Evolutionary conservation across 768 basidiomycete genomes (phyloP).

Genomic region (Lentinula lateritia): DNA sequence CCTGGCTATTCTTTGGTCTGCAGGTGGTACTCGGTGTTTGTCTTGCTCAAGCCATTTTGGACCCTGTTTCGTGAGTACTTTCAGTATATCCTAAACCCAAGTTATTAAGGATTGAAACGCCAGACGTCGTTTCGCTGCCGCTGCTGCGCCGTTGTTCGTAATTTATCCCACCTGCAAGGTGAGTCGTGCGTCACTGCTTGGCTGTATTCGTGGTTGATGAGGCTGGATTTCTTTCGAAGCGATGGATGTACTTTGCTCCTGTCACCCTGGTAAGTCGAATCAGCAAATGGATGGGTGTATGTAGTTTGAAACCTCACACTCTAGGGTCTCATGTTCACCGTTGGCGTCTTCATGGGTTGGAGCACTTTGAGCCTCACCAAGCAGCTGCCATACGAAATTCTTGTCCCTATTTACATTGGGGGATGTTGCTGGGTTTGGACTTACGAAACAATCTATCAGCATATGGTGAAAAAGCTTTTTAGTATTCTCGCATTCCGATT

Average conservation of each 20-base stretch:
- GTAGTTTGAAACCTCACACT: background rate
- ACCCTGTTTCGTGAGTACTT: background rate
- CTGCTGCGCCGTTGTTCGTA: conserved; percentile 18
- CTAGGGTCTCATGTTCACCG: conserved; percentile 26
- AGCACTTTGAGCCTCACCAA: conserved; percentile 18
- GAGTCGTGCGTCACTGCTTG: background rate
- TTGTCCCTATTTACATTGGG: conserved; percentile 19
- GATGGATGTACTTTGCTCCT: conserved; percentile 24
- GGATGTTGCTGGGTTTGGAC: conserved; percentile 24
- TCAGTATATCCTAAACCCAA: background rate
- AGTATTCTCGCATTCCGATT: background rate
- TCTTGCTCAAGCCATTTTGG: background rate
- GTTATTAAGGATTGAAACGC: background rate
- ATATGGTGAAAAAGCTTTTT: conserved; percentile 16
- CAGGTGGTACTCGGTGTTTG: background rate
- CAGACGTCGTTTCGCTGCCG: background rate
- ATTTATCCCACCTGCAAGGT: conserved; percentile 30
- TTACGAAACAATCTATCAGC: conserved; percentile 28
- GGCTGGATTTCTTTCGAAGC: conserved; percentile 8
- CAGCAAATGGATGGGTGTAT: background rate
- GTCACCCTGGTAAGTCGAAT: conserved; percentile 20
- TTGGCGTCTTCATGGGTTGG: conserved; percentile 28
- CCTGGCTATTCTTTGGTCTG: conserved; percentile 3
- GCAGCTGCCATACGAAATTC: conserved; percentile 17
- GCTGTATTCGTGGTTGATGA: background rate